Percentiles rank a stretch among this genome's conserved stretches.
These are phyloP conservation scores for Apiospora malaysiana DNA, from an alignment of 2,329 filamentous ascomycete species.

Conservation along the genomic window DNA sequence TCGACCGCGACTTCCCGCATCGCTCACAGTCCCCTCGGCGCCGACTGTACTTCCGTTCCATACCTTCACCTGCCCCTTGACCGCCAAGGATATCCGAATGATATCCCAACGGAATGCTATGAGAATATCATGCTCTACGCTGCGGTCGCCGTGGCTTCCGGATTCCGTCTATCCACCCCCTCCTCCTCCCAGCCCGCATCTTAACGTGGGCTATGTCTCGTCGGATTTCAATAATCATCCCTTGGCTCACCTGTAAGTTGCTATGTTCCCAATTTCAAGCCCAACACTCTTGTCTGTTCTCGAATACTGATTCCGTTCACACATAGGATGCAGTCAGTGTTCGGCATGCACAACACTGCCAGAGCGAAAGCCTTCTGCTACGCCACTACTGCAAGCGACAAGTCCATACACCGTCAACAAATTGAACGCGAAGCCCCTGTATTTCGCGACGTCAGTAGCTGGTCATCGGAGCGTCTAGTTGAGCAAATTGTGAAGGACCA, in stretches of 20 bases:
- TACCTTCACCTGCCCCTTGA: conserved; percentile 94
- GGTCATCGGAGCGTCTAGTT: conserved; percentile 84
- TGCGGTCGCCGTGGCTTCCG: conserved; percentile 87
- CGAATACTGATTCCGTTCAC: background rate
- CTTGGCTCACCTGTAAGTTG: conserved; percentile 78
- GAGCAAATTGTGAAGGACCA: conserved; percentile 85
- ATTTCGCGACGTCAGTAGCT: conserved; percentile 86
- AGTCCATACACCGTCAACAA: conserved; percentile 85
- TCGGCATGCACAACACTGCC: conserved; percentile 80
- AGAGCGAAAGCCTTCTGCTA: conserved; percentile 91
- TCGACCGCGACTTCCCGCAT: conserved; percentile 74
- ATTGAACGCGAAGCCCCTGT: conserved; percentile 92
- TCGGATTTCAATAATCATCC: conserved; percentile 99
- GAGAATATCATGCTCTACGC: conserved; percentile 88
- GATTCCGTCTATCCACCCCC: conserved; percentile 83
- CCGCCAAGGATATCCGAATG: conserved; percentile 86
- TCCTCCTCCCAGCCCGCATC: conserved; percentile 75
- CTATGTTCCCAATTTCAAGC: background rate
- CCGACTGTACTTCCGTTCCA: conserved; percentile 97
- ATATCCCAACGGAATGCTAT: conserved; percentile 96
- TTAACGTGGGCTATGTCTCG: conserved; percentile 96
- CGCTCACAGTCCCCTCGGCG: conserved; percentile 80
- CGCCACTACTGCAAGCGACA: conserved; percentile 90
- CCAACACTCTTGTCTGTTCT: background rate
- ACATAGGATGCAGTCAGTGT: conserved; percentile 90